Base-by-base conservation (phyloP, 352 stramenopile species). In the Phytophthora megakarya region DNA sequence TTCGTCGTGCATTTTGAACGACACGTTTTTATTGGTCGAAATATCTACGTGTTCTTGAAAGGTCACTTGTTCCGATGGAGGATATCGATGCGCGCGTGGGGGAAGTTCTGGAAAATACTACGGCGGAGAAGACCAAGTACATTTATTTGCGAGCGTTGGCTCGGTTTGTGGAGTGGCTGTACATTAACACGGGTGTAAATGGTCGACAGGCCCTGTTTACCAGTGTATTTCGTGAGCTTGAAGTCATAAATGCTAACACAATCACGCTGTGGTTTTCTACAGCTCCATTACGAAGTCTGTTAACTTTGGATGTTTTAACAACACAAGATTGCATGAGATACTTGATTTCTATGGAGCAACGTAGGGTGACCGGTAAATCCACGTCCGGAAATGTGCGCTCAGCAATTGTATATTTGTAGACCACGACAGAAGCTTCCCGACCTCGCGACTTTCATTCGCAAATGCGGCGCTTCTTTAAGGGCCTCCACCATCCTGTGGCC, bases 271-370 rank as follows among this genome's bases (percentile, higher is more conserved):
- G 47, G 47, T 44, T 54, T 15, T 18, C 22, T 22, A 12, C 10
- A 21, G 5, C 6, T 10, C 47, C 30, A 11, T 2, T 56, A 4
- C 1, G 9, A 4, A 56, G 32, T 19, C 48, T n/a, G n/a, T 56
- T 2, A 3, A 37, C 9, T 8, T 46, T 6, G n/a, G 7, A 16
- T 5, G 37, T 9, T 15, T 15, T 58, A 7, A 28, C 37, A 3
- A 58, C 50, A 3, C 16, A 58, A 32, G 50, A 40, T 3, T 42
- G 38, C 25, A 51, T 58, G 37, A 16, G 50, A 1, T 49, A 49
- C 9, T 25, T 37, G 0, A 52, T 38, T 1, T 30, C 38, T 4
- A 58, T 49, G 50, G 50, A 58, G 16, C 19, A 23, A 11, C 18
- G 50, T 11, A n/a, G 37, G 12, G 23, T 58, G 18, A 47, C 47